Evolutionary conservation across 208 protist genomes (phyloP), one percentile per base, ranked within the genome.

Genomic region (Leishmania turanica): DNA sequence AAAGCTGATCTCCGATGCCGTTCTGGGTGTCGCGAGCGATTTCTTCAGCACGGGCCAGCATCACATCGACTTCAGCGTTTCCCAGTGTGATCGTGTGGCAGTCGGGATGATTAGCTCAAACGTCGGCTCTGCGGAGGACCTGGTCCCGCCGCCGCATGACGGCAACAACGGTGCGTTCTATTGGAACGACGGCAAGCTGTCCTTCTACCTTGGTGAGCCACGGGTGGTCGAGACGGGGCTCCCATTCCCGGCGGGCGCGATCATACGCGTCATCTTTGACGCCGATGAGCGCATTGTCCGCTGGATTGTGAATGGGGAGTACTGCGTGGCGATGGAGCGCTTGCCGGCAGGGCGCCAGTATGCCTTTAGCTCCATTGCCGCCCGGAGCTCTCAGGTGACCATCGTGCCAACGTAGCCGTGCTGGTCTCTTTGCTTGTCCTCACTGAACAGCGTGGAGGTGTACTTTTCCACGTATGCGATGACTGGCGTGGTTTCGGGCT

Each of bases 141-240:
- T 58, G 37, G 75, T 15, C 49, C 27, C 60, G 24, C 66, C 70
- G n/a, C 24, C 58, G 51, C 80, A 78, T 19, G 80, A 81, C 15
- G 80, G 70, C 49, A 74, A 47, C 51, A 86, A 79, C 47, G 68
- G 75, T 31, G 92, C 87, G 8, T 84, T 96, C 56, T 94, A 91
- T 76, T 96, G 92, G 91, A 93, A 87, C 69, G 91, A 96, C 72
- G 92, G 91, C 0, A 84, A 86, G 49, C 82, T 93, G 42, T 81
- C 88, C 4, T 80, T 85, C n/a, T 86, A 91, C 84, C 85, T 94
- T 79, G 86, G 83, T 0, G 75, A 72, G 31, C 53, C 83, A 24
- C 56, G 81, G 17, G 64, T 84, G 56, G 81, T 88, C 37, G 87
- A 89, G 60, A 90, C 88, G 3, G 87, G 88, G 15, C 86, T 75